These are phyloP conservation scores for Closterium sp. DNA, from an alignment of 139 green algal species.

Conservation along the genomic window DNA sequence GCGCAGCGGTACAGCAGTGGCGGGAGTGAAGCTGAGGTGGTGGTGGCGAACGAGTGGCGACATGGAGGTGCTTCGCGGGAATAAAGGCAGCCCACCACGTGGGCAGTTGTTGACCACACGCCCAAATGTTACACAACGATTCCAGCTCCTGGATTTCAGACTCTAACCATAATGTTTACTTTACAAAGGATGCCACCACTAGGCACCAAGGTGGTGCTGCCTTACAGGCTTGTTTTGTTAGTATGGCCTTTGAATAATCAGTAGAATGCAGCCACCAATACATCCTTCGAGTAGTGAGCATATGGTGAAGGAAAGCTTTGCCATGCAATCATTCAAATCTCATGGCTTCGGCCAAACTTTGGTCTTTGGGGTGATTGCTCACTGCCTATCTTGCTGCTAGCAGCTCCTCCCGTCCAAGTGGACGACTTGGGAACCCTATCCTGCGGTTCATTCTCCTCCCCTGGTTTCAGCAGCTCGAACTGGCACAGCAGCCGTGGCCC, in stretches of 20 bases:
- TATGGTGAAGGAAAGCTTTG: neutral
- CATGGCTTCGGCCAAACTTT: neutral
- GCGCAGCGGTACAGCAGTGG: neutral
- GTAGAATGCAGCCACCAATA: neutral
- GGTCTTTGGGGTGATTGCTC: neutral
- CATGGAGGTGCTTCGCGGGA: neutral
- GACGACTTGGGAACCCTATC: neutral
- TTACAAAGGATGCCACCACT: too few relatives aligned
- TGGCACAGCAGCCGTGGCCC: neutral
- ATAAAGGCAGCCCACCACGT: neutral
- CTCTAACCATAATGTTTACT: neutral
- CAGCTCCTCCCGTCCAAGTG: neutral
- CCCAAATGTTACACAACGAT: neutral
- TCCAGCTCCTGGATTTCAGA: neutral
- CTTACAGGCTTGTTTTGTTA: too few relatives aligned
- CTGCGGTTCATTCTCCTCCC: neutral
- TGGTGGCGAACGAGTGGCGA: neutral
- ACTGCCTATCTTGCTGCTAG: neutral
- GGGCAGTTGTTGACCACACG: neutral
- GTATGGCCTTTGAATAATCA: neutral
- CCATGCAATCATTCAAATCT: neutral
- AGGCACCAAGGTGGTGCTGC: too few relatives aligned
- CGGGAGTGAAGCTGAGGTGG: neutral
- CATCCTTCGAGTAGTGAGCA: neutral
- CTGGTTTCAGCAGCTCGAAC: neutral